A percentile compares a stretch with the other conserved stretches of the same genome.
Evolutionary conservation across 257 asterid species (phyloP).

Genomic region (Solanum chmielewskii): DNA sequence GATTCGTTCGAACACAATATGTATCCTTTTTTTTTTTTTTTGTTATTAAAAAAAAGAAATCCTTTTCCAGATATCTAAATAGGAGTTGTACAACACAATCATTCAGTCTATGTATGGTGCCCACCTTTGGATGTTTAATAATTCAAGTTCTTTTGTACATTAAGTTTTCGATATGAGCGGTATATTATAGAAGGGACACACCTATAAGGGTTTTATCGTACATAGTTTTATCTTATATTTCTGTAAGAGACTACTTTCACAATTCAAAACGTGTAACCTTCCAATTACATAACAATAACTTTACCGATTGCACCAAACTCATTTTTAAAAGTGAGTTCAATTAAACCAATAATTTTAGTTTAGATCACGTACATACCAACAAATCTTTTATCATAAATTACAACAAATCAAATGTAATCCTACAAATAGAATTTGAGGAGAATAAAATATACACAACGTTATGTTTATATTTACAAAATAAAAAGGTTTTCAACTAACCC

Average conservation of each 20-base stretch:
- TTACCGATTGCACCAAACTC: not conserved
- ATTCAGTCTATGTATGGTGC: not conserved
- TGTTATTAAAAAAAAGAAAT: too few species aligned
- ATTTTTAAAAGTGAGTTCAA: not conserved
- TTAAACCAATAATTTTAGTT: too few species aligned
- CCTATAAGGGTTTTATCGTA: not conserved
- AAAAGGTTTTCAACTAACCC: not conserved
- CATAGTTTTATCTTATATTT: too few species aligned
- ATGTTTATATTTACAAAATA: not conserved
- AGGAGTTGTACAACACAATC: not conserved
- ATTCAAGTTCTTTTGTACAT: not conserved
- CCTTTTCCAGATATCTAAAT: not conserved
- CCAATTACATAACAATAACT: not conserved
- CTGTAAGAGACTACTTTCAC: not conserved
- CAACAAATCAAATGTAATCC: not conserved
- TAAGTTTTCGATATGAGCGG: not conserved
- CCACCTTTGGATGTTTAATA: not conserved
- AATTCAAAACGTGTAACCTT: too few species aligned
- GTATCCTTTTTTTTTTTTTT: not conserved
- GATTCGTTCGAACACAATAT: not conserved
- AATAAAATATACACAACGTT: not conserved
- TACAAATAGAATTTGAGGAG: fast-evolving
- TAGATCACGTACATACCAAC: too few species aligned
- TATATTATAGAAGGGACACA: not conserved
- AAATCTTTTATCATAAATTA: too few species aligned